Percentiles rank a stretch among this genome's conserved stretches.
phyloP scores from a whole-genome alignment of 768 basidiomycete genomes.

The Cyclocybe aegerita region DNA sequence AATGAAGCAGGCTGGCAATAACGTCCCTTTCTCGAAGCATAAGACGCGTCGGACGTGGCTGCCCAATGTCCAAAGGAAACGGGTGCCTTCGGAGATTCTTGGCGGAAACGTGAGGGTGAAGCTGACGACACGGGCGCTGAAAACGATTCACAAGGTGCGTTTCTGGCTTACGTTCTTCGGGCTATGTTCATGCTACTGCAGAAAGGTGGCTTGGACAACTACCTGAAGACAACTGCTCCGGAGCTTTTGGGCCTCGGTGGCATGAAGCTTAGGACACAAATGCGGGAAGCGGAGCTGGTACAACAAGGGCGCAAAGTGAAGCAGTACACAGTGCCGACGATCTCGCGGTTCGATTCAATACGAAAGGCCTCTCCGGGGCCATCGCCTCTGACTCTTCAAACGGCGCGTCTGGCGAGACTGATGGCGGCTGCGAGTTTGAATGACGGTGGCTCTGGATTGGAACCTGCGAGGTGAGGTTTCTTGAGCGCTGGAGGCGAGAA shows the following conservation, averaged over 20 bases:
- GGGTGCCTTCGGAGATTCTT: constrained; percentile 65
- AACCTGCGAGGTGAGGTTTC: background rate
- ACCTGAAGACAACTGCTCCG: constrained; percentile 45
- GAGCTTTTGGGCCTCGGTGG: constrained; percentile 41
- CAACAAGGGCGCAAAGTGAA: constrained; percentile 4
- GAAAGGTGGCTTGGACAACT: constrained; percentile 74
- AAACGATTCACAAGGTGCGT: constrained; percentile 80
- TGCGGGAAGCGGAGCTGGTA: constrained; percentile 21
- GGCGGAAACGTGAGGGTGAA: constrained; percentile 61
- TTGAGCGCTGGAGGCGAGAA: background rate
- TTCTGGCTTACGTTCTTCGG: background rate
- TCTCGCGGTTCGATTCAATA: background rate
- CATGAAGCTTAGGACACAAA: constrained; percentile 45
- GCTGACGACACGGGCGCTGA: constrained; percentile 73
- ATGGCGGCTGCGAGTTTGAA: constrained; percentile 4
- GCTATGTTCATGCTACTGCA: constrained; percentile 19
- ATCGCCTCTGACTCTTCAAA: background rate
- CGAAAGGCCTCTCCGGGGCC: background rate
- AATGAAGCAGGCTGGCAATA: constrained; percentile 80
- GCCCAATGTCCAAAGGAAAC: constrained; percentile 82
- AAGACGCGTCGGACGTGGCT: constrained; percentile 89
- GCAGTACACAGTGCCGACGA: constrained; percentile 4
- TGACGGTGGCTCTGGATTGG: constrained; percentile 1
- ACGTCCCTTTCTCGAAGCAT: constrained; percentile 84
- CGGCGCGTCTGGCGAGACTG: constrained; percentile 8